phyloP scores from a whole-genome alignment of 306 rosid species.

The Medicago ruthenica region DNA sequence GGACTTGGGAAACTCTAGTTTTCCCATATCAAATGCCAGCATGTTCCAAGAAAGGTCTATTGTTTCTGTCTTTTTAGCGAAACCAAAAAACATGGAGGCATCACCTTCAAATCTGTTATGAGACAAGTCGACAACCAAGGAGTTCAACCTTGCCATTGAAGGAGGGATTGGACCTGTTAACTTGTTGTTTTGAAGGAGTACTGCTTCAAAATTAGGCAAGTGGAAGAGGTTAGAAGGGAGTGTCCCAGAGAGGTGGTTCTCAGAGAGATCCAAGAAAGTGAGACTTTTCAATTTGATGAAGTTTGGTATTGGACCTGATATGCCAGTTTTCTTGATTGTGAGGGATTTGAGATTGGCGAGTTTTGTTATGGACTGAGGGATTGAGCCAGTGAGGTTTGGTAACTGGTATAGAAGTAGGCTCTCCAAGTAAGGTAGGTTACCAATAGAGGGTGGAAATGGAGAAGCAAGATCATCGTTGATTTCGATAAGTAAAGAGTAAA shows the following conservation, averaged over 20 bases:
- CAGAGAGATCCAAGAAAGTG: conserved; percentile 10
- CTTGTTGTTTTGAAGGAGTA: conserved; percentile 50
- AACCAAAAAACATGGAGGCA: conserved; percentile 57
- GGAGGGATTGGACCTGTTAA: conserved; percentile 54
- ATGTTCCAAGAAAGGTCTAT: conserved; percentile 3
- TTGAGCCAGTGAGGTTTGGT: conserved; percentile 46
- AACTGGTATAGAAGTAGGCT: conserved; percentile 45
- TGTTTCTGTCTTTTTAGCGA: conserved; percentile 19
- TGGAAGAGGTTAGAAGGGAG: conserved; percentile 21
- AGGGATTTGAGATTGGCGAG: conserved; percentile 5
- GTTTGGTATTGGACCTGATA: conserved; percentile 15
- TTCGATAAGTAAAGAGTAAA: conserved; percentile 46
- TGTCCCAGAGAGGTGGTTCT: conserved; percentile 14
- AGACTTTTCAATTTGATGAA: conserved; percentile 22
- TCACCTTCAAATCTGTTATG: conserved; percentile 65
- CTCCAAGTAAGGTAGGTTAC: conserved; percentile 56
- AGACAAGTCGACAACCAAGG: conserved; percentile 44
- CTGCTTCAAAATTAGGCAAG: conserved; percentile 23
- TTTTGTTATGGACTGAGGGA: conserved; percentile 1
- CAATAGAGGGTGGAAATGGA: conserved; percentile 58
- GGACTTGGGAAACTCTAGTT: neutral
- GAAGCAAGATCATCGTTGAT: conserved; percentile 28
- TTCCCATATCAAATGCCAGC: conserved; percentile 14
- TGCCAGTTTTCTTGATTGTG: neutral
- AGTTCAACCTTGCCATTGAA: conserved; percentile 40